phyloP scores from a whole-genome alignment of 2,329 filamentous ascomycete species.

The Trichoderma cornu-damae region DNA sequence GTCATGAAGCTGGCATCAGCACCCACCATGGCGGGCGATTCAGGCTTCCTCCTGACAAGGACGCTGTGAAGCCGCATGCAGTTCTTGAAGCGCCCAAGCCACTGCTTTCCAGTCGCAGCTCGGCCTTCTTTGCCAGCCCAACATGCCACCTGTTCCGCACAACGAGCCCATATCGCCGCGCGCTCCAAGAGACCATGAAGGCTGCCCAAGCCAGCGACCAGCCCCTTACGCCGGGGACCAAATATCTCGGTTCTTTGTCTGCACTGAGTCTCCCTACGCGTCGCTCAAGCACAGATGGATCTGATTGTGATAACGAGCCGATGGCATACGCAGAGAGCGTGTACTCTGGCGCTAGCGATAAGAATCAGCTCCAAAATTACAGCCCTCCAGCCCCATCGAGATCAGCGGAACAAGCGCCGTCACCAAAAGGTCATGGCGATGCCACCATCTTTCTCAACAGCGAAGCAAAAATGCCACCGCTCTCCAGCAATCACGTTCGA shows the following conservation, averaged over 20 bases:
- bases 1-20: slow-evolving; percentile 19
- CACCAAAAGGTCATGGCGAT: slow-evolving; percentile 12
- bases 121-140: slow-evolving; percentile 50
- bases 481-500: slow-evolving; percentile 28
- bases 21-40: slow-evolving; percentile 16
- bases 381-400: not conserved
- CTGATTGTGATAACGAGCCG: slow-evolving; percentile 35
- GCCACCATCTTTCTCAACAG: slow-evolving; percentile 13
- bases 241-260: slow-evolving; percentile 39
- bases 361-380: slow-evolving; percentile 16
- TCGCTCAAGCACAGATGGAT: slow-evolving; percentile 37
- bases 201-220: slow-evolving; percentile 29
- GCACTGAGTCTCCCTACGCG: slow-evolving; percentile 37
- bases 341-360: slow-evolving; percentile 38
- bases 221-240: slow-evolving; percentile 29
- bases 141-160: slow-evolving; percentile 49
- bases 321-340: slow-evolving; percentile 44
- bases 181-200: slow-evolving; percentile 44
- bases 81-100: slow-evolving; percentile 26
- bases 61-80: slow-evolving; percentile 4
- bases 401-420: not conserved
- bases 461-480: slow-evolving; percentile 23
- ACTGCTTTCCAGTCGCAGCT: slow-evolving; percentile 38
- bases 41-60: slow-evolving; percentile 17
- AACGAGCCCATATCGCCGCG: slow-evolving; percentile 51